Conservation (phyloP, 495 filamentous ascomycete genomes). For the Rostrohypoxylon terebratum region DNA sequence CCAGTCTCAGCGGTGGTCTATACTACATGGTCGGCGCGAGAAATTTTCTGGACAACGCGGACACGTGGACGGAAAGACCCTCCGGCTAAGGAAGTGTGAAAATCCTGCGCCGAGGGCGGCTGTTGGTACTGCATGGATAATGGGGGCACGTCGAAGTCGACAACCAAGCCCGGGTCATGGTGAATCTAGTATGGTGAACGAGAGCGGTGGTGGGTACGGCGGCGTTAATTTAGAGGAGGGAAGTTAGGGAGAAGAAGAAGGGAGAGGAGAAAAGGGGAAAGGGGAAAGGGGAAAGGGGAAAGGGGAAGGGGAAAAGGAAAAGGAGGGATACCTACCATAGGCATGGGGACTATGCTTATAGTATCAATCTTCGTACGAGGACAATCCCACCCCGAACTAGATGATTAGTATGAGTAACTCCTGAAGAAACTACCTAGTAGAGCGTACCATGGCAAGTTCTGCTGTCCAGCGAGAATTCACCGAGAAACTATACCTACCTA, state of each 20-base stretch:
- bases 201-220: neutral
- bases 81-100: too few species aligned
- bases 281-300: neutral
- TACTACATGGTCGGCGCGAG: too few species aligned
- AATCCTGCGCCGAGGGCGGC: too few species aligned
- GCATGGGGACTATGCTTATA: neutral
- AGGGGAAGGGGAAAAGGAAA: neutral
- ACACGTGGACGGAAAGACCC: too few species aligned
- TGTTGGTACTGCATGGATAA: too few species aligned
- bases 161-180: too few species aligned
- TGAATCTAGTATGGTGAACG: too few species aligned
- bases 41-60: too few species aligned
- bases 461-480: neutral
- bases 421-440: neutral
- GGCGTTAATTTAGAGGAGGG: neutral
- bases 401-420: neutral
- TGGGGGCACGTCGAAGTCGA: too few species aligned
- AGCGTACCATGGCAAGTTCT: neutral
- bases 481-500: neutral
- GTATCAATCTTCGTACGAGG: neutral
- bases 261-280: neutral
- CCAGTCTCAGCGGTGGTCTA: too few species aligned
- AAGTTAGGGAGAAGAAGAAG: neutral
- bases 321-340: neutral
- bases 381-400: neutral